A percentile compares a stretch with the other conserved stretches of the same genome.
phyloP scores from a whole-genome alignment of 306 rosid genomes.

The Delonix regia region DNA sequence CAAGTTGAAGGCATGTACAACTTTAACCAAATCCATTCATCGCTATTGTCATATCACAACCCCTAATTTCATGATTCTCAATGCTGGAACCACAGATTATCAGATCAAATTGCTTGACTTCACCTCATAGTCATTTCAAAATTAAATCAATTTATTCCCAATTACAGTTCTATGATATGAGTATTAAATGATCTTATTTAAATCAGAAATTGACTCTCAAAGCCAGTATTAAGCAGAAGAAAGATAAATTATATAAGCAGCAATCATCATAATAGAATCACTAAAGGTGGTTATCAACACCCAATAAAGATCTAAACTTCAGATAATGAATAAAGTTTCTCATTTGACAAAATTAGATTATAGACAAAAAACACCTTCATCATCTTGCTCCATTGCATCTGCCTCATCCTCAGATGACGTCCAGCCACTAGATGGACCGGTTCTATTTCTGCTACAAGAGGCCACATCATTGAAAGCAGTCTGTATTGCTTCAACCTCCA shows the following conservation, averaged over 20 bases:
- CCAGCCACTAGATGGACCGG: constrained; percentile 70
- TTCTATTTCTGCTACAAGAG: constrained; percentile 64
- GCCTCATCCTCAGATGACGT: constrained; percentile 90
- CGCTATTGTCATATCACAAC: not conserved
- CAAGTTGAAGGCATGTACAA: not conserved
- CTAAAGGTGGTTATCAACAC: not conserved
- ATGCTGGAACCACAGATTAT: constrained; percentile 2
- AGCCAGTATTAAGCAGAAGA: constrained; percentile 32
- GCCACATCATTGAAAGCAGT: constrained; percentile 79
- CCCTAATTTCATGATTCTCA: constrained; percentile 1
- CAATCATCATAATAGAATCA: not conserved
- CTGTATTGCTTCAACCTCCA: constrained; percentile 78
- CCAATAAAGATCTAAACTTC: not conserved
- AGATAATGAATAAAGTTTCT: not conserved
- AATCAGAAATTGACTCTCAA: constrained; percentile 12
- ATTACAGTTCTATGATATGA: not conserved
- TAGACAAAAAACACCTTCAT: constrained; percentile 59
- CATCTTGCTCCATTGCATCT: constrained; percentile 84
- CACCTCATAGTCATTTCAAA: constrained; percentile 13
- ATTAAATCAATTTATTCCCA: not conserved
- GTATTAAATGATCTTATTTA: constrained; percentile 28
- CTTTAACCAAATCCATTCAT: constrained; percentile 12
- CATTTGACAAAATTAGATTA: not conserved
- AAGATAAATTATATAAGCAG: constrained; percentile 6
- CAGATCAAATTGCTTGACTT: constrained; percentile 19